phyloP scores from a whole-genome alignment of 257 asterid genomes.

The Rauvolfia tetraphylla region DNA sequence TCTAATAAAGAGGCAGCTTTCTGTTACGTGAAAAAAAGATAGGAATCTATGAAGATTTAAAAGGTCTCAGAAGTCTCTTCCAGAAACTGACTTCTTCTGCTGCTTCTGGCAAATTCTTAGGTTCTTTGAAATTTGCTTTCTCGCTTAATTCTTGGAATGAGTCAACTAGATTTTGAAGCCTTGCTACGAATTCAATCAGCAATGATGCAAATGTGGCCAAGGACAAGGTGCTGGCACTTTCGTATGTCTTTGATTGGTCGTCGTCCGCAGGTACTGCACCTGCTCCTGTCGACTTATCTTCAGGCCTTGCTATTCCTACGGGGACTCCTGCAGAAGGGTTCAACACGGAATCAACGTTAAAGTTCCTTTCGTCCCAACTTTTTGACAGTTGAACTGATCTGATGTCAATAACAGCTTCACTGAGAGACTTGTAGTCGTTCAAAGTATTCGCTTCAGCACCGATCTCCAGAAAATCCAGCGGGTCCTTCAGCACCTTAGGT shows the following conservation, averaged over 20 bases:
- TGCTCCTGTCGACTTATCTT: slow-evolving; percentile 26
- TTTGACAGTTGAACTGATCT: slow-evolving; percentile 30
- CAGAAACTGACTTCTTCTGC: slow-evolving; percentile 28
- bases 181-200: slow-evolving; percentile 68
- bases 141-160: slow-evolving; percentile 61
- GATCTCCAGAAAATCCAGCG: slow-evolving; percentile 26
- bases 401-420: slow-evolving; percentile 41
- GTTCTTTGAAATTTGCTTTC: slow-evolving; percentile 57
- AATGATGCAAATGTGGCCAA: slow-evolving; percentile 73
- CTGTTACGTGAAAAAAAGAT: not conserved
- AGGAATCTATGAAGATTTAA: slow-evolving; percentile 14
- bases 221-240: slow-evolving; percentile 75
- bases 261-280: slow-evolving; percentile 33
- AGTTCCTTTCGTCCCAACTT: slow-evolving; percentile 39
- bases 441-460: slow-evolving; percentile 18
- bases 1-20: not conserved
- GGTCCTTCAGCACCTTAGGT: slow-evolving; percentile 28
- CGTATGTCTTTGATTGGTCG: slow-evolving; percentile 51
- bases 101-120: slow-evolving; percentile 24
- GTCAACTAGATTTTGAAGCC: slow-evolving; percentile 73
- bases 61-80: slow-evolving; percentile 33
- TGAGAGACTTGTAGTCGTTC: slow-evolving; percentile 31
- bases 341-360: not conserved
- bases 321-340: slow-evolving; percentile 15
- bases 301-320: slow-evolving; percentile 25